These are phyloP conservation scores for Hypomontagnella monticulosa DNA, from an alignment of 495 filamentous ascomycete genomes.

Conservation along the genomic window DNA sequence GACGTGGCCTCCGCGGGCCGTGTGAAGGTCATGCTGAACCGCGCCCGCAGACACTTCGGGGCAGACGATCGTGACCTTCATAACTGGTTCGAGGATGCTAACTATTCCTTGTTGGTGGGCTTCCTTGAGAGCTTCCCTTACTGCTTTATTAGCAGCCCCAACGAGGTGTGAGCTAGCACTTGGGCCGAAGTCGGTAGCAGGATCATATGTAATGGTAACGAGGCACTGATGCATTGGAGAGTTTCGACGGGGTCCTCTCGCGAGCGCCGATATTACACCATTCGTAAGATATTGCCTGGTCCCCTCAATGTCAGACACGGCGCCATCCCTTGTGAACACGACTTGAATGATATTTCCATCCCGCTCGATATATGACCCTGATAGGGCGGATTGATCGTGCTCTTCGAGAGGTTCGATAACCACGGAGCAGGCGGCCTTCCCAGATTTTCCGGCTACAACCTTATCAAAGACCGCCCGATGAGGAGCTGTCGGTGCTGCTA, in stretches of 20 bases:
- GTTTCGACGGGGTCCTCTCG: slow-evolving; percentile 79
- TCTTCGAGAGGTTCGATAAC: slow-evolving; percentile 68
- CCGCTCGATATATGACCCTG: slow-evolving; percentile 47
- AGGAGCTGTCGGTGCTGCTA: slow-evolving; percentile 61
- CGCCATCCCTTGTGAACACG: slow-evolving; percentile 50
- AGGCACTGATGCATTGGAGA: slow-evolving; percentile 78
- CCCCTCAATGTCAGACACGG: slow-evolving; percentile 66
- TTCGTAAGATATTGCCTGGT: slow-evolving; percentile 75
- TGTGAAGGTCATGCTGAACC: slow-evolving; percentile 90
- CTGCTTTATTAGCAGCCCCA: slow-evolving; percentile 77
- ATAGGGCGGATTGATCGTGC: slow-evolving; percentile 49
- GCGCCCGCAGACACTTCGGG: slow-evolving; percentile 82
- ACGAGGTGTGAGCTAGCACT: slow-evolving; percentile 79
- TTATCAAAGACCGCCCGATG: slow-evolving; percentile 76
- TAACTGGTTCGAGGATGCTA: slow-evolving; percentile 89
- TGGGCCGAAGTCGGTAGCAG: slow-evolving; percentile 65
- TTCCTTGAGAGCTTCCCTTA: slow-evolving; percentile 69
- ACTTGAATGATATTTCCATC: slow-evolving; percentile 72
- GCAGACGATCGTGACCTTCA: slow-evolving; percentile 83
- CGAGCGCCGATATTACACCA: slow-evolving; percentile 83
- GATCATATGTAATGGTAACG: slow-evolving; percentile 74
- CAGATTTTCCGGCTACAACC: slow-evolving; percentile 79
- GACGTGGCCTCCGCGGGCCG: slow-evolving; percentile 84
- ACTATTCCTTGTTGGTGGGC: slow-evolving; percentile 59
- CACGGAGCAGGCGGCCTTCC: slow-evolving; percentile 79